Percentiles rank a stretch among this genome's conserved stretches.
Conservation (phyloP, 345 rosid genomes). For the Passiflora organensis region DNA sequence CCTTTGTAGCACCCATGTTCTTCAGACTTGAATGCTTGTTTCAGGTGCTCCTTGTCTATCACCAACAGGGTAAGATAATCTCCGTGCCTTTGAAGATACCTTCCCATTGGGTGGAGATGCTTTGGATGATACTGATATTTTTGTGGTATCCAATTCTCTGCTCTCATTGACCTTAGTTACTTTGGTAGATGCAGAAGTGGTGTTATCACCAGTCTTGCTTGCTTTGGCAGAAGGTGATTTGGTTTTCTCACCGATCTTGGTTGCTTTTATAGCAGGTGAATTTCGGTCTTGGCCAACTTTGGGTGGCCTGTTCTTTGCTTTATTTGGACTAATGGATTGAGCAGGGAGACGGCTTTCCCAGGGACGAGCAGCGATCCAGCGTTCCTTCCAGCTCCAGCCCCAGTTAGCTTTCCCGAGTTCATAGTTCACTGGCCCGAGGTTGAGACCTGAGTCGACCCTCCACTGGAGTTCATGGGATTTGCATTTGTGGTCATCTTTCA, state of each 20-base stretch:
- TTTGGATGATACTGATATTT: conserved; percentile 45
- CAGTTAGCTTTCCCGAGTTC: conserved; percentile 72
- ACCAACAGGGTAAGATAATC: conserved; percentile 63
- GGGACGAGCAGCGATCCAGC: conserved; percentile 89
- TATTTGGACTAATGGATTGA: conserved; percentile 46
- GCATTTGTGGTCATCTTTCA: conserved; percentile 1
- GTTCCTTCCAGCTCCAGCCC: conserved; percentile 99
- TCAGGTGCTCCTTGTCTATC: conserved; percentile 33
- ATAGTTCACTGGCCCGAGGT: conserved; percentile 39
- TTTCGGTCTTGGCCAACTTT: conserved; percentile 36
- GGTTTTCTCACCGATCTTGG: too few relatives aligned
- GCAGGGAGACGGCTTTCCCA: conserved; percentile 72
- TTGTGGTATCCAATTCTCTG: conserved; percentile 38
- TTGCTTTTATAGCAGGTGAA: conserved; percentile 37
- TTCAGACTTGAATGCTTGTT: conserved; percentile 18
- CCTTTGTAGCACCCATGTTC: conserved; percentile 19
- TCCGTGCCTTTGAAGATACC: conserved; percentile 40
- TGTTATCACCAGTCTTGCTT: too few relatives aligned
- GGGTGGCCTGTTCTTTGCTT: conserved; percentile 37
- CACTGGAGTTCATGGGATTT: conserved; percentile 41
- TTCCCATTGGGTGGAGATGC: conserved; percentile 35
- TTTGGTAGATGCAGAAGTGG: too few relatives aligned
- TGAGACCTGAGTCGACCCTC: conserved; percentile 60
- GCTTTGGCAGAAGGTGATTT: too few relatives aligned
- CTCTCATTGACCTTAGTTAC: too few relatives aligned